Conservation (phyloP, 1,139 yeast genomes). For the Hansenula sp. region DNA sequence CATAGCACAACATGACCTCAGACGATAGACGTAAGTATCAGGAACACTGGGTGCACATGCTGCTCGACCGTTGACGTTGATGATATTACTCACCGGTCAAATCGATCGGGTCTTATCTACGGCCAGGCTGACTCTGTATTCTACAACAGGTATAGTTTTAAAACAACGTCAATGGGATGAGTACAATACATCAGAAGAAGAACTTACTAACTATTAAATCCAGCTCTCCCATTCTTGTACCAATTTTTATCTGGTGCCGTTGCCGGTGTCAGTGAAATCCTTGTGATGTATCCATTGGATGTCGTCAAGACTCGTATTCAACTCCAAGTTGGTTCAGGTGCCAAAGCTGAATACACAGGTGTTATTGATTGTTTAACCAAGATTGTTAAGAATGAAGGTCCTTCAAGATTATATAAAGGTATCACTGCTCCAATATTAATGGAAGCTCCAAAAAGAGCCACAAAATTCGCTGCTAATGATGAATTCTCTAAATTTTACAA, state of each 20-base stretch:
- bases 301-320: conserved; percentile 98
- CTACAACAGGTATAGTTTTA: no score
- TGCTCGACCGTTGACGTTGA: not conserved
- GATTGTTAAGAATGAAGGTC: conserved; percentile 84
- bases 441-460: conserved; percentile 99
- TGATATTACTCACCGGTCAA: not conserved
- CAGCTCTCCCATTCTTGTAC: conserved; percentile 77
- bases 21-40: conserved; percentile 18
- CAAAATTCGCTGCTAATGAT: conserved; percentile 97
- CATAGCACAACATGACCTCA: not conserved
- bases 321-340: conserved; percentile 58
- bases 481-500: conserved; percentile 91
- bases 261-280: conserved; percentile 96
- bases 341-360: conserved; percentile 63
- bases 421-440: conserved; percentile 93
- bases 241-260: conserved; percentile 94
- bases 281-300: conserved; percentile 97
- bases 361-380: conserved; percentile 80
- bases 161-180: conserved; percentile 5
- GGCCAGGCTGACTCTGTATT: not conserved
- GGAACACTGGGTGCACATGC: no score
- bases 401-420: conserved; percentile 81
- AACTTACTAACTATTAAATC: no score
- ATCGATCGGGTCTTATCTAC: not conserved
- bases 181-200: no score